These are phyloP conservation scores for Penicillium chermesinum DNA, from an alignment of 495 filamentous ascomycete genomes.

Conservation along the genomic window DNA sequence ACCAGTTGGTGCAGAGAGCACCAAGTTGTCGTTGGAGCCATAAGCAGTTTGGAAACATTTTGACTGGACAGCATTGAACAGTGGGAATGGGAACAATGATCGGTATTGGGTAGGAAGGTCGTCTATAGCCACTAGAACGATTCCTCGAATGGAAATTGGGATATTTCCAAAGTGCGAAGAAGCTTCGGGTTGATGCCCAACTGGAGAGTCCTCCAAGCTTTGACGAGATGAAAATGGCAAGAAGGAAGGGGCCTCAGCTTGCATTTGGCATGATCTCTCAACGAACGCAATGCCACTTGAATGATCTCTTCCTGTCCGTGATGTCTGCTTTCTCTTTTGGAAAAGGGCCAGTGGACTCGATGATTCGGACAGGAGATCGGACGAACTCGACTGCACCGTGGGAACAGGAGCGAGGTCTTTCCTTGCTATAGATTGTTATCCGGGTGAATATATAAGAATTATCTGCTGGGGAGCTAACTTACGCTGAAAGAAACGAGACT, in stretches of 20 bases:
- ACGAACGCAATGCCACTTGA: too few species aligned
- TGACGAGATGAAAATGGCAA: neutral
- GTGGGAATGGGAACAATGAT: slow-evolving; percentile 68
- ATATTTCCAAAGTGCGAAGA: slow-evolving; percentile 22
- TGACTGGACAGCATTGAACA: slow-evolving; percentile 92
- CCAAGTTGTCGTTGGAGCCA: slow-evolving; percentile 71
- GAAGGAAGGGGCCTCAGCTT: neutral
- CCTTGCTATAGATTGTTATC: too few species aligned
- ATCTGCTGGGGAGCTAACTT: slow-evolving; percentile 10
- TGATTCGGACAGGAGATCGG: slow-evolving; percentile 17
- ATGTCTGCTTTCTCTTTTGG: slow-evolving; percentile 5
- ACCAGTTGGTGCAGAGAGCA: slow-evolving; percentile 86
- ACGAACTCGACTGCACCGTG: slow-evolving; percentile 24
- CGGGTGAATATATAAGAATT: too few species aligned
- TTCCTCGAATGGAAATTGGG: slow-evolving; percentile 53
- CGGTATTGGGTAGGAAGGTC: slow-evolving; percentile 74
- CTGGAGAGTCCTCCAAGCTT: neutral
- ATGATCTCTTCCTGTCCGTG: too few species aligned
- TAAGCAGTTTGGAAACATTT: slow-evolving; percentile 75
- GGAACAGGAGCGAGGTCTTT: slow-evolving; percentile 21
- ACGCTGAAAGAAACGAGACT: slow-evolving; percentile 31
- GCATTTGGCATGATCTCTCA: too few species aligned
- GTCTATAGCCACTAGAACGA: slow-evolving; percentile 66
- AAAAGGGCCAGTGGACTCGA: slow-evolving; percentile 29
- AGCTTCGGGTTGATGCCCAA: neutral